Evolutionary conservation across 257 asterid species (phyloP).

Genomic region (Solanum medicagineum): DNA sequence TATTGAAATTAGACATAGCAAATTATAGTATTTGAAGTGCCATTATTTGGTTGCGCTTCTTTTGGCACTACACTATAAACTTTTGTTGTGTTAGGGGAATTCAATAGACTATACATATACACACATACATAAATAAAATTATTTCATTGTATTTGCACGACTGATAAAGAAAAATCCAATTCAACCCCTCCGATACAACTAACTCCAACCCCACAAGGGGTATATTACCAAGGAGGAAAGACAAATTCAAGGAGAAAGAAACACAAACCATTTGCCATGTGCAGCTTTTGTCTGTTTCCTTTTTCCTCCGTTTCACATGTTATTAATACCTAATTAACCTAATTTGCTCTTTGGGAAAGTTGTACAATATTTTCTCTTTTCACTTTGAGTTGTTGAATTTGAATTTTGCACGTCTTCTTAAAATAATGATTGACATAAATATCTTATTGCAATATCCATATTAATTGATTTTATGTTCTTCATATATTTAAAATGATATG

Average conservation of each 20-base stretch:
- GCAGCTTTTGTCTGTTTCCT: constrained; percentile 13
- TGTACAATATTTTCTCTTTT: not conserved
- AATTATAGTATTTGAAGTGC: not conserved
- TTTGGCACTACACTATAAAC: not conserved
- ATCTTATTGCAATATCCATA: not conserved
- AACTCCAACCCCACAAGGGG: not conserved
- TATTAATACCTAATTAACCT: not conserved
- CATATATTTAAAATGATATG: not conserved
- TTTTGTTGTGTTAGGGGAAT: not conserved
- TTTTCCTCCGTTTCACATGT: not conserved
- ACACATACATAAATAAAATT: too few species aligned
- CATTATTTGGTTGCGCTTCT: not conserved
- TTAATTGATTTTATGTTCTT: not conserved
- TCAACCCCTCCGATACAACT: not conserved
- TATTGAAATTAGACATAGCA: not conserved
- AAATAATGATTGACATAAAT: not conserved
- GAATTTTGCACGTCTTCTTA: too few species aligned
- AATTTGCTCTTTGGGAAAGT: not conserved
- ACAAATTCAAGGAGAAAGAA: not conserved
- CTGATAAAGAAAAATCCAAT: not conserved
- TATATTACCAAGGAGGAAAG: not conserved
- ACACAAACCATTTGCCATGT: not conserved
- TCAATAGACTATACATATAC: not conserved
- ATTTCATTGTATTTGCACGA: too few species aligned
- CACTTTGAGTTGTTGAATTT: not conserved